Conservation (phyloP, 768 basidiomycete species). For the Clathrus columnatus region DNA sequence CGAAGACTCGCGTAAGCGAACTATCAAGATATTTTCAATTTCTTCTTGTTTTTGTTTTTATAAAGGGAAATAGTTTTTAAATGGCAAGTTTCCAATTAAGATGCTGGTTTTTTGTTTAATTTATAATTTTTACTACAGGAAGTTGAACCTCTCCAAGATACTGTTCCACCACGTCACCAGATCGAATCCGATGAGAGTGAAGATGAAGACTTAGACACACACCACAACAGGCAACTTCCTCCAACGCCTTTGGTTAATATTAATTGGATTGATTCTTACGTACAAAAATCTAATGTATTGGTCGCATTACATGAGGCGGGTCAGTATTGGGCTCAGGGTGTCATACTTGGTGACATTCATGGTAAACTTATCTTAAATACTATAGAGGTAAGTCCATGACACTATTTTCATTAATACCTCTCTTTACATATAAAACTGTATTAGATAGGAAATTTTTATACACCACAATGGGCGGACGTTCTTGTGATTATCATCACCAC, state of each 20-base stretch:
- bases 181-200: constrained; percentile 55
- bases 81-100: no score
- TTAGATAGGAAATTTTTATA: constrained; percentile 41
- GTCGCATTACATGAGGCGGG: constrained; percentile 41
- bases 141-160: constrained; percentile 46
- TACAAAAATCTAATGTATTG: constrained; percentile 26
- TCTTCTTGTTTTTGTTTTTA: no score
- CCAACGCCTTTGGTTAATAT: neutral
- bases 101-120: neutral
- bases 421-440: neutral
- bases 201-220: constrained; percentile 40
- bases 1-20: no score
- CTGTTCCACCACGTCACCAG: constrained; percentile 48
- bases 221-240: neutral
- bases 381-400: constrained; percentile 31
- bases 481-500: constrained; percentile 37
- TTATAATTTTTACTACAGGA: constrained; percentile 25
- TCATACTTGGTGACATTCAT: constrained; percentile 41
- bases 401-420: neutral
- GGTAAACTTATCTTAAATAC: constrained; percentile 39
- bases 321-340: constrained; percentile 42
- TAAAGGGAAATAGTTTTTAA: no score
- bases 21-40: no score
- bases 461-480: constrained; percentile 38
- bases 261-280: constrained; percentile 7